A percentile compares a stretch with the other conserved stretches of the same genome.
Conservation (phyloP, 2,329 filamentous ascomycete species). For the Beauveria asiatica region DNA sequence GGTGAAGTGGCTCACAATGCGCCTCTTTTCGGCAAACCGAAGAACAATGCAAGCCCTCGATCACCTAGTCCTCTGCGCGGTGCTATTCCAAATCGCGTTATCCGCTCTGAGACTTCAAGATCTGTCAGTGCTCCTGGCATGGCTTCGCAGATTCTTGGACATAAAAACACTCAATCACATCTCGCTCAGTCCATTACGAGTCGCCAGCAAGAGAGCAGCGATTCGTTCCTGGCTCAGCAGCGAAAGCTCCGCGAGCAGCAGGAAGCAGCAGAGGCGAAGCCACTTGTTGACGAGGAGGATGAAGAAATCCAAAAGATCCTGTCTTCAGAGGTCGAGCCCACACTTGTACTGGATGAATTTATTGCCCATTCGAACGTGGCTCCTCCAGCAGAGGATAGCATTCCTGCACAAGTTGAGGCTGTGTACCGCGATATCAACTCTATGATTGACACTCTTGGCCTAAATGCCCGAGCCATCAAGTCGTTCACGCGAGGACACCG, state of each 20-base stretch:
- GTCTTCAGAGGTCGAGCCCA: constrained; percentile 51
- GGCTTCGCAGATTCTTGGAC: constrained; percentile 44
- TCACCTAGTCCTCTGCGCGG: constrained; percentile 64
- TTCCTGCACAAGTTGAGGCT: constrained; percentile 55
- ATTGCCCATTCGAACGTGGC: constrained; percentile 51
- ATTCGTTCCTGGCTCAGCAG: constrained; percentile 42
- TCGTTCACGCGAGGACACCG: constrained; percentile 61
- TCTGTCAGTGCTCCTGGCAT: constrained; percentile 54
- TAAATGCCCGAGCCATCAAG: constrained; percentile 65
- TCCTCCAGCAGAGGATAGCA: constrained; percentile 44
- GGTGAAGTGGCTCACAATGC: constrained; percentile 43
- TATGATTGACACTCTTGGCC: constrained; percentile 87
- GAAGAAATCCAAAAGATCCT: constrained; percentile 58
- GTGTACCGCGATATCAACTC: constrained; percentile 77
- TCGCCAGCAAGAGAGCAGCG: constrained; percentile 32
- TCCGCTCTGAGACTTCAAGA: constrained; percentile 41
- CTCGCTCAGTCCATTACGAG: constrained; percentile 31
- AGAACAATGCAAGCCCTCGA: constrained; percentile 48
- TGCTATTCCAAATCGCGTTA: constrained; percentile 42
- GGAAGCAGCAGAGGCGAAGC: constrained; percentile 47
- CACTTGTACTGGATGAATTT: constrained; percentile 56
- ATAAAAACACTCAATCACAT: constrained; percentile 29
- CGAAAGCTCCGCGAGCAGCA: constrained; percentile 44
- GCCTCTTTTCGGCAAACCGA: constrained; percentile 45
- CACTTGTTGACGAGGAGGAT: constrained; percentile 60